phyloP scores from a whole-genome alignment of 73 alveolate genomes.

The Paramecium octaurelia region DNA sequence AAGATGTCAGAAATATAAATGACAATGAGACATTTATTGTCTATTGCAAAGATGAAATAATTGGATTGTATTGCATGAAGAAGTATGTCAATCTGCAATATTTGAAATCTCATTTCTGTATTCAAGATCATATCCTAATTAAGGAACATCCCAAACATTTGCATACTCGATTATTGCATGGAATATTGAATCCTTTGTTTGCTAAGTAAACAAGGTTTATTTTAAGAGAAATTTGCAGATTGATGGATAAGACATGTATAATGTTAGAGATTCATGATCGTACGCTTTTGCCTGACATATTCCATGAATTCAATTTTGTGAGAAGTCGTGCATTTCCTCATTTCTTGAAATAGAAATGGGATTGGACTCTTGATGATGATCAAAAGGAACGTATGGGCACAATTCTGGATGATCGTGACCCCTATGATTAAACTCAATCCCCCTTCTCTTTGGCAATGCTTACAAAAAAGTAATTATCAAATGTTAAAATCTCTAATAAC shows the following conservation, averaged over 20 bases:
- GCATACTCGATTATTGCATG: conserved; percentile 89
- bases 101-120: conserved; percentile 86
- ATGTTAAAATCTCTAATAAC: conserved; percentile 92
- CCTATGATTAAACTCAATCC: conserved; percentile 88
- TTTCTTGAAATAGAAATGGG: conserved; percentile 94
- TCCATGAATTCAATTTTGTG: conserved; percentile 91
- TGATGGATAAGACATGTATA: conserved; percentile 90
- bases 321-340: conserved; percentile 97
- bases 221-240: conserved; percentile 91
- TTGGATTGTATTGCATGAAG: conserved; percentile 88
- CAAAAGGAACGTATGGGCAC: conserved; percentile 77
- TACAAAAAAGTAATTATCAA: conserved; percentile 86
- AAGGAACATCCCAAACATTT: conserved; percentile 91
- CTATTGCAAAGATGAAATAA: conserved; percentile 77
- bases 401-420: conserved; percentile 84
- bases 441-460: conserved; percentile 92
- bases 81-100: conserved; percentile 92
- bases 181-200: conserved; percentile 88
- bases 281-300: conserved; percentile 88
- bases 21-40: conserved; percentile 69
- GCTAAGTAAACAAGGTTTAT: conserved; percentile 71
- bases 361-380: conserved; percentile 75
- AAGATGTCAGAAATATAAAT: not conserved
- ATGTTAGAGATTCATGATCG: conserved; percentile 91
- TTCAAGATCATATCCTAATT: conserved; percentile 89